These are phyloP conservation scores for Penicillium steckii DNA, from an alignment of 495 filamentous ascomycete genomes.

Conservation along the genomic window DNA sequence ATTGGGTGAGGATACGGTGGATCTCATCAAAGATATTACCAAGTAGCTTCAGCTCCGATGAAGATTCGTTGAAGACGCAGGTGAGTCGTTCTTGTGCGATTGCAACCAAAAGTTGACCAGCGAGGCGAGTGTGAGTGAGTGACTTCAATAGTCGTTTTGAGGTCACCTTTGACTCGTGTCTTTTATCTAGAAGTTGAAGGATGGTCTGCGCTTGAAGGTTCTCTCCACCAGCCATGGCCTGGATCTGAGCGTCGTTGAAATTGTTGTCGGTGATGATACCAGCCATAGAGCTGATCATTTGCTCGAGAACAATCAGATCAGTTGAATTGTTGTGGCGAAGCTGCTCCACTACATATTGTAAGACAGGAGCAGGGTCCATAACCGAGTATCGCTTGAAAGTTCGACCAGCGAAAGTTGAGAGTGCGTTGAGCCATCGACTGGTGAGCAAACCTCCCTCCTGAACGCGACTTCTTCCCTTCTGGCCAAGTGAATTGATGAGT, in stretches of 20 bases:
- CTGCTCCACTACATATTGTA: slow-evolving; percentile 86
- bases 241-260: slow-evolving; percentile 82
- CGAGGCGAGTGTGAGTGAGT: slow-evolving; percentile 67
- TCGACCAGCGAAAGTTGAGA: slow-evolving; percentile 82
- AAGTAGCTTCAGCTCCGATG: slow-evolving; percentile 75
- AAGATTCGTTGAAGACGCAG: slow-evolving; percentile 68
- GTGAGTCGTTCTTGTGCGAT: slow-evolving; percentile 86
- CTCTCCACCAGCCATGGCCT: slow-evolving; percentile 83
- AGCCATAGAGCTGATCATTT: slow-evolving; percentile 86
- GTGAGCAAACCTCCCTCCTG: slow-evolving; percentile 84
- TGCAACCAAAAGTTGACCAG: slow-evolving; percentile 76
- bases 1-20: slow-evolving; percentile 78
- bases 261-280: slow-evolving; percentile 82
- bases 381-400: slow-evolving; percentile 76
- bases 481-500: slow-evolving; percentile 75
- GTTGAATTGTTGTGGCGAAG: slow-evolving; percentile 76
- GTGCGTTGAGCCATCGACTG: slow-evolving; percentile 82
- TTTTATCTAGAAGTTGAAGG: slow-evolving; percentile 71
- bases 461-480: slow-evolving; percentile 70
- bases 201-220: slow-evolving; percentile 76
- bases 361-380: slow-evolving; percentile 80
- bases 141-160: slow-evolving; percentile 76
- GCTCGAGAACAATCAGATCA: slow-evolving; percentile 83
- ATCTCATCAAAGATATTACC: slow-evolving; percentile 88
- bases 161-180: slow-evolving; percentile 64